A percentile compares a stretch with the other conserved stretches of the same genome.
These are phyloP conservation scores for Ulmus americana DNA, from an alignment of 331 rosid species.

Conservation along the genomic window DNA sequence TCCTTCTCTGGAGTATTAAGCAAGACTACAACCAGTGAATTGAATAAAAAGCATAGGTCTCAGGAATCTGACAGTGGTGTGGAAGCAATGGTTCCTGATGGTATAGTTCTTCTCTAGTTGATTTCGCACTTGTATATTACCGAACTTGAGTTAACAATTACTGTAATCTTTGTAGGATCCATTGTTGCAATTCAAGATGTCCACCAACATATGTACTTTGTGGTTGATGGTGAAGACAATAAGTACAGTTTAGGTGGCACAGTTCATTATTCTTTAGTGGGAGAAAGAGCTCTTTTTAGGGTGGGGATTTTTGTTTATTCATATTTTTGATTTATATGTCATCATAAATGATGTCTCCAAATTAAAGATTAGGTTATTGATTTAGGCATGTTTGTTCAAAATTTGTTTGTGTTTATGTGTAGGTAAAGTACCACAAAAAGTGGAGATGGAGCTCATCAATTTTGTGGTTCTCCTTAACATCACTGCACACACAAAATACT, in stretches of 20 bases:
- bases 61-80: slow-evolving; percentile 38
- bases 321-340: neutral
- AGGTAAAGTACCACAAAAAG: slow-evolving; percentile 61
- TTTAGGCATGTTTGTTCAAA: neutral
- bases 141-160: slow-evolving; percentile 32
- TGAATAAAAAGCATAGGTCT: slow-evolving; percentile 34
- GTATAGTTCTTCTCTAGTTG: slow-evolving; percentile 36
- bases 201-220: slow-evolving; percentile 76
- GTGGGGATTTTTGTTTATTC: slow-evolving; percentile 34
- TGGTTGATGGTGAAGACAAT: slow-evolving; percentile 62
- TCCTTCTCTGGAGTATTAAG: slow-evolving; percentile 48
- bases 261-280: slow-evolving; percentile 80
- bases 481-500: slow-evolving; percentile 70
- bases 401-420: slow-evolving; percentile 1
- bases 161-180: slow-evolving; percentile 57
- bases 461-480: slow-evolving; percentile 75
- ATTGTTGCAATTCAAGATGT: slow-evolving; percentile 86
- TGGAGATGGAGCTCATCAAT: slow-evolving; percentile 60
- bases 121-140: slow-evolving; percentile 20
- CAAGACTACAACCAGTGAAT: slow-evolving; percentile 30
- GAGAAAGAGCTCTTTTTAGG: slow-evolving; percentile 93
- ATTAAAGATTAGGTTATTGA: neutral
- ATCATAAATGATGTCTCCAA: neutral
- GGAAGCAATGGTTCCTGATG: slow-evolving; percentile 68
- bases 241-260: slow-evolving; percentile 55